A percentile compares a stretch with the other conserved stretches of the same genome.
These are phyloP conservation scores for Thermothielavioides terrestris DNA, from an alignment of 495 filamentous ascomycete species.

Conservation along the genomic window DNA sequence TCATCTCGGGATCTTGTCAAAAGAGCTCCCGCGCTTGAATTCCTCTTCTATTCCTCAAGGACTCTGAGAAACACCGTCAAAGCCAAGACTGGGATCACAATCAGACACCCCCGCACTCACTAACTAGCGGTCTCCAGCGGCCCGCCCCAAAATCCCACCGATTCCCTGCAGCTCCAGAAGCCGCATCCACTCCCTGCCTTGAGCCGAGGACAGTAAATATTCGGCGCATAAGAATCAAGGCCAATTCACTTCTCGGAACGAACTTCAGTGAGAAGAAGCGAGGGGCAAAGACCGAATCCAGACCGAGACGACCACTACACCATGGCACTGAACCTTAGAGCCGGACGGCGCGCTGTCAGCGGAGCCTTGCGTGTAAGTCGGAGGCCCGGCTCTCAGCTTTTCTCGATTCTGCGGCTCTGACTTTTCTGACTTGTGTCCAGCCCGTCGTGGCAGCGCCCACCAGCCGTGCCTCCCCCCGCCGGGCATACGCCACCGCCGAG, in stretches of 20 bases:
- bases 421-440: constrained; percentile 20
- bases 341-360: constrained; percentile 28
- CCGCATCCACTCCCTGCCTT: constrained; percentile 2
- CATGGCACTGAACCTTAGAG: constrained; percentile 24
- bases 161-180: neutral
- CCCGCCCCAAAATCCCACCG: neutral
- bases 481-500: constrained; percentile 63
- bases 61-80: neutral
- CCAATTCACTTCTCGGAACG: too few species aligned
- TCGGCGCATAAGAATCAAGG: too few species aligned
- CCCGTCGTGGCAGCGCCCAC: constrained; percentile 24
- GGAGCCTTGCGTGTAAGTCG: constrained; percentile 45
- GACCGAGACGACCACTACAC: constrained; percentile 1
- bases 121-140: constrained; percentile 3
- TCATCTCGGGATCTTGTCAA: neutral
- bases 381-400: neutral
- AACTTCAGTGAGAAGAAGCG: too few species aligned
- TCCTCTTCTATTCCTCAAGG: too few species aligned
- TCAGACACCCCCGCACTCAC: constrained; percentile 10
- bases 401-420: neutral
- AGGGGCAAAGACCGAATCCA: too few species aligned
- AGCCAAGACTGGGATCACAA: neutral
- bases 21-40: too few species aligned
- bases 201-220: constrained; percentile 3
- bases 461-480: constrained; percentile 21